A percentile compares a stretch with the other conserved stretches of the same genome.
phyloP scores from a whole-genome alignment of 192 early-diverging fungal species.

The Umbelopsis isabellina region DNA sequence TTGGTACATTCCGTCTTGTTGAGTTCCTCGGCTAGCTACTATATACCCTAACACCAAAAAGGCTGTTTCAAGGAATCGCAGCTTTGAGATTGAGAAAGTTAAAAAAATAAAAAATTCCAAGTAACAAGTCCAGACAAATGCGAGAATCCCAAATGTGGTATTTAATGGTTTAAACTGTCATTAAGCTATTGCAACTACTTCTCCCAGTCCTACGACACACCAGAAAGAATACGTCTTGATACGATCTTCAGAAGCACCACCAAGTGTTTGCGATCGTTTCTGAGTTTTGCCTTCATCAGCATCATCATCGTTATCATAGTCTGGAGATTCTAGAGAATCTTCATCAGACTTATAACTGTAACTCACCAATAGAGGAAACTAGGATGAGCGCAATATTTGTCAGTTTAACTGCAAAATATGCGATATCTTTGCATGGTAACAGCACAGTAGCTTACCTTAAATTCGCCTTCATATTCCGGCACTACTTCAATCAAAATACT shows the following conservation, averaged over 20 bases:
- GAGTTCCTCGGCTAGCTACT: too few relatives aligned
- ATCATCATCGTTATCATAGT: slow-evolving; percentile 40
- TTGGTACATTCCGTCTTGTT: background rate
- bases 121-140: background rate
- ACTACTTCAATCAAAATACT: slow-evolving; percentile 63
- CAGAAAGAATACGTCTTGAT: slow-evolving; percentile 61
- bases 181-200: slow-evolving; percentile 28
- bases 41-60: too few relatives aligned
- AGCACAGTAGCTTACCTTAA: slow-evolving; percentile 42
- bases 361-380: slow-evolving; percentile 67
- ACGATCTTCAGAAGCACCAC: slow-evolving; percentile 37
- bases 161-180: background rate
- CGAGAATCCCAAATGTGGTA: background rate
- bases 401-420: background rate
- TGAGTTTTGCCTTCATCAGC: slow-evolving; percentile 34
- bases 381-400: slow-evolving; percentile 3
- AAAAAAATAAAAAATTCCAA: background rate
- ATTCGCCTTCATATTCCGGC: slow-evolving; percentile 52
- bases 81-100: background rate
- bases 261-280: slow-evolving; percentile 34
- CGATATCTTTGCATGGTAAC: background rate
- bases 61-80: background rate
- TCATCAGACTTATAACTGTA: slow-evolving; percentile 53
- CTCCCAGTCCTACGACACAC: slow-evolving; percentile 62
- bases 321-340: slow-evolving; percentile 38